These are phyloP conservation scores for Pinus taeda DNA, from an alignment of 75 land plant species.

Conservation along the genomic window DNA sequence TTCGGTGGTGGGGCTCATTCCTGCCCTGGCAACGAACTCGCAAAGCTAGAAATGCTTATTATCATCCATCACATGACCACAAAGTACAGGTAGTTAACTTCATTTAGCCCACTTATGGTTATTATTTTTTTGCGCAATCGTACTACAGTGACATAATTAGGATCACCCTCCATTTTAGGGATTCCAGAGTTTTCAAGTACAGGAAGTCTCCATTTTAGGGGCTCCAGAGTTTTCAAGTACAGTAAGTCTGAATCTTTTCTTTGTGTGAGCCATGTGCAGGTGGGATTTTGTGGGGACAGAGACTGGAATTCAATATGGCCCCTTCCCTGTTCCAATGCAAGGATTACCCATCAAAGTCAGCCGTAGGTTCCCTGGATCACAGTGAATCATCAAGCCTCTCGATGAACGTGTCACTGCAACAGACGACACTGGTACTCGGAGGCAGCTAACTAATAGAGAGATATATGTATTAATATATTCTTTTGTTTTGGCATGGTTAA, in stretches of 20 bases:
- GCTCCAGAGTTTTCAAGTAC: neutral
- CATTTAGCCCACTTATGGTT: too few species aligned
- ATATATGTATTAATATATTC: too few species aligned
- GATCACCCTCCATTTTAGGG: too few species aligned
- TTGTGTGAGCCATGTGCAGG: slow-evolving; percentile 16
- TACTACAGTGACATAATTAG: too few species aligned
- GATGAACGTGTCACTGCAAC: slow-evolving; percentile 2
- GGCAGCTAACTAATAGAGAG: neutral
- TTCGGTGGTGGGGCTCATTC: slow-evolving; percentile 19
- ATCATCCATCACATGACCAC: slow-evolving; percentile 30
- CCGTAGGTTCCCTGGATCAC: slow-evolving; percentile 4
- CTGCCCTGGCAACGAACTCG: slow-evolving; percentile 32
- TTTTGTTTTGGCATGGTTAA: too few species aligned
- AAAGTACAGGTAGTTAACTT: slow-evolving; percentile 21
- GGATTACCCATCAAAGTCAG: slow-evolving; percentile 44
- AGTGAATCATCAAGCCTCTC: neutral
- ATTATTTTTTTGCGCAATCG: too few species aligned
- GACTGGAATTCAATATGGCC: slow-evolving; percentile 49
- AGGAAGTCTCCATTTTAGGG: neutral
- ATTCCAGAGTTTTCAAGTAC: neutral
- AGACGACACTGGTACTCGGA: neutral
- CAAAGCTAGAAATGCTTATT: slow-evolving; percentile 23
- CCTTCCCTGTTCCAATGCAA: slow-evolving; percentile 57
- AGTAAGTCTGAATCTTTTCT: neutral
- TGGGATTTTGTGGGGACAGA: slow-evolving; percentile 42